Base-by-base conservation (phyloP, 768 basidiomycete genomes). In the Pulveroboletus sp. region DNA sequence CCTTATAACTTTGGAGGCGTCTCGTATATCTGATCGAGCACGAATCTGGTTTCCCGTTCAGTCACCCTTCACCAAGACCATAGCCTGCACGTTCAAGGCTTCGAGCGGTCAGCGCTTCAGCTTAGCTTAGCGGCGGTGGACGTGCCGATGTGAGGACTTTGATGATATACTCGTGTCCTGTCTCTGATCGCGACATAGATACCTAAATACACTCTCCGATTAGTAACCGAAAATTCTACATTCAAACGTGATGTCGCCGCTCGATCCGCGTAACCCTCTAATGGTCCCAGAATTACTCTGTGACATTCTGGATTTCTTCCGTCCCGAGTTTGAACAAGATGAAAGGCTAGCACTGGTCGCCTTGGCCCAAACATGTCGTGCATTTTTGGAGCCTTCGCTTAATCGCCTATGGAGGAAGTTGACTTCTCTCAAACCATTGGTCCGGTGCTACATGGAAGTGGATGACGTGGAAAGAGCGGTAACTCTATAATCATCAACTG, bases 201-300 rank as follows among this genome's bases (percentile, higher is more conserved):
- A 27, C 9, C 9, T 27, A 27, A 5, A 27, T 9, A 27, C 25
- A 9, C 25, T 27, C 25, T 27, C 25, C 25, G 25, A 27, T 27
- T 9, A 27, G 9, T 5, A 27, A 27, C 25, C 9, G 9, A 9
- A 27, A 27, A 27, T 27, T 34, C 33, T 16, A 16, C 14, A 14
- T 14, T 39, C 12, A 23, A 31, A 8, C 17, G 19, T 33, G 40
- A 46, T 46, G 52, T 37, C 32, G n/a, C 17, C 21, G 16, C 12
- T 29, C 17, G 17, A 37, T 5, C 6, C 24, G 19, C 7, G 8
- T 13, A 23, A 23, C 32, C 34, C 40, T 25, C 19, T 51, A 10
- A n/a, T 45, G 23, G 2, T 46, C 13, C 33, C 49, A n/a, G 58
- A 60, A 14, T n/a, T 60, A 16, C 40, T 49, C 13, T n/a, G 40